Evolutionary conservation across 2,329 filamentous ascomycete genomes (phyloP), one percentile per base, ranked within the genome.

Genomic region (Cladobotryum mycophilum): DNA sequence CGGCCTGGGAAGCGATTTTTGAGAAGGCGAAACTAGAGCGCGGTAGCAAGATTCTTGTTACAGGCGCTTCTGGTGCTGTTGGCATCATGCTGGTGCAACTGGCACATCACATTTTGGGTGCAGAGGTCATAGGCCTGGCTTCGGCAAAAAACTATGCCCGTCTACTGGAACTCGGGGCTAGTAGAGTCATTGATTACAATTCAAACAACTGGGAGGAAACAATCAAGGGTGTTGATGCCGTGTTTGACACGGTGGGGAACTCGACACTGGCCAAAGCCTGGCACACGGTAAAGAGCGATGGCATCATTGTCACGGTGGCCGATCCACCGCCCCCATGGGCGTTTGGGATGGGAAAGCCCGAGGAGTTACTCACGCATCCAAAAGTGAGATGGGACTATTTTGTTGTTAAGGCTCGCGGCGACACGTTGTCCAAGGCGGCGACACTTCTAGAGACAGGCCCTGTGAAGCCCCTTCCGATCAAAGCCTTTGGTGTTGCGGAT

Each of bases 291-390:
- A 64, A 63, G 34, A 25, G 14, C 14, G 50, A 57, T n/a, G 68
- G 67, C 0, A 49, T 50, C 0, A 62, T 70, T 6, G 57, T 70
- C 0, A 70, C 69, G 0, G 60, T 71, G 0, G 66, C 57, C 3
- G 68, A 69, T 44, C 67, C 67, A 12, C 56, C 65, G 1, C 66
- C 67, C 0, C 12, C 47, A 0, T 68, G 67, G 67, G 65, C 65
- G 0, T 64, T 63, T 20, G 56, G 51, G 0, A 41, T 37, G 37
- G 54, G 35, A 4, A 30, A 54, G 13, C 59, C 63, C 0, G 42
- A 51, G 0, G 61, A 67, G 48, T 15, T 56, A 0, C 33, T 18
- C 1, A 18, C 7, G 0, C 41, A 61, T 3, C 62, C 62, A 0
- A 41, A 45, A 0, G 61, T 66, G 1, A 59, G 30, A 14, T 60